phyloP scores from a whole-genome alignment of 371 early-diverging fungal genomes.

The Cokeromyces recurvatus region DNA sequence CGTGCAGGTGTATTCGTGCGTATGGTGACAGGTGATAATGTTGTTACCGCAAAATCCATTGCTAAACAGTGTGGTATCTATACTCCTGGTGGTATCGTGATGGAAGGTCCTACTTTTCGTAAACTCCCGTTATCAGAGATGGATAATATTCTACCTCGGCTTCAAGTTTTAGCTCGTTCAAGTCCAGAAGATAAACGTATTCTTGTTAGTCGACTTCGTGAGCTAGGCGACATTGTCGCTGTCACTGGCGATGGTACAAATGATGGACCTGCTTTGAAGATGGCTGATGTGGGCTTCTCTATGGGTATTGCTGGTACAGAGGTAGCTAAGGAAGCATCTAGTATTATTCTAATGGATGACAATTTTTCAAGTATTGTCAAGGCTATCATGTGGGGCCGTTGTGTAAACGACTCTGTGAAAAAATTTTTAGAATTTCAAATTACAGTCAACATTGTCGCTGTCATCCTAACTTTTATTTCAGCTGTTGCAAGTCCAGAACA shows the following conservation, averaged over 20 bases:
- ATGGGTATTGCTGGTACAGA: conserved; percentile 79
- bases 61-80: conserved; percentile 68
- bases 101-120: conserved; percentile 65
- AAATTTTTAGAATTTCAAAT: conserved; percentile 76
- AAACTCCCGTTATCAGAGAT: conserved; percentile 48
- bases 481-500: conserved; percentile 35
- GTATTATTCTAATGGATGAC: conserved; percentile 71
- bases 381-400: conserved; percentile 70
- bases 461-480: conserved; percentile 55
- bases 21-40: conserved; percentile 80
- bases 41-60: conserved; percentile 61
- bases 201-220: conserved; percentile 59
- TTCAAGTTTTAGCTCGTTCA: conserved; percentile 67
- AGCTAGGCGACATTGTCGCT: conserved; percentile 63
- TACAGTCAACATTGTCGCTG: conserved; percentile 66
- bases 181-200: conserved; percentile 66
- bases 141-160: conserved; percentile 51
- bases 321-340: conserved; percentile 70
- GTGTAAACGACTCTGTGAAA: conserved; percentile 66
- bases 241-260: conserved; percentile 77
- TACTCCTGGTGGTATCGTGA: conserved; percentile 50
- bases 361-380: conserved; percentile 70
- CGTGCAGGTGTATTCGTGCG: conserved; percentile 73
- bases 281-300: conserved; percentile 71
- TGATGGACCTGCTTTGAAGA: conserved; percentile 68